Conservation (phyloP, 208 protist genomes). For the Herpetomonas samuelpessoai region DNA sequence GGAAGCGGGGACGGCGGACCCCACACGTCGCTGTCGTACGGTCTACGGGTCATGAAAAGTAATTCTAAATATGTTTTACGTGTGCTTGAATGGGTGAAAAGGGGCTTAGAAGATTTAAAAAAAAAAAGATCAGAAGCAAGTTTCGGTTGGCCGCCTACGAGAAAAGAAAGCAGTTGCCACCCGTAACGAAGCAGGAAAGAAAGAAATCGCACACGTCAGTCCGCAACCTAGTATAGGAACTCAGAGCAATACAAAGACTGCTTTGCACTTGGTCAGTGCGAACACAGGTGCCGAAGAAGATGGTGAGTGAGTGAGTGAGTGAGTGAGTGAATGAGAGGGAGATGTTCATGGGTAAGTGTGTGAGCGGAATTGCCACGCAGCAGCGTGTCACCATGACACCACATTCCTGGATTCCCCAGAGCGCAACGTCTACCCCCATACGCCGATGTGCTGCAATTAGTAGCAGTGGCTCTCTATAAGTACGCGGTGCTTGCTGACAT, state of each 20-base stretch:
- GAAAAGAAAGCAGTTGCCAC: too few relatives aligned
- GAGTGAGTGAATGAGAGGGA: slow-evolving; percentile 5
- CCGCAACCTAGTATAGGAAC: background rate
- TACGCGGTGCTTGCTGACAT: too few relatives aligned
- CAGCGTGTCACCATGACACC: too few relatives aligned
- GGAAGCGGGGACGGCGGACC: slow-evolving; percentile 38
- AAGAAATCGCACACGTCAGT: background rate
- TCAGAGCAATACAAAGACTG: background rate
- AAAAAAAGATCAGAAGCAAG: too few relatives aligned
- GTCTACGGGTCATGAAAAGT: background rate
- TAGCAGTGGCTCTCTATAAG: too few relatives aligned
- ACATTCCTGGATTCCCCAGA: too few relatives aligned
- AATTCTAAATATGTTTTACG: too few relatives aligned
- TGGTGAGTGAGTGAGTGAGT: background rate
- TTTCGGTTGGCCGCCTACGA: too few relatives aligned
- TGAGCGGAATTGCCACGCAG: slow-evolving; percentile 1
- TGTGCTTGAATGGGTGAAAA: too few relatives aligned
- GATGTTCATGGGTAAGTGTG: slow-evolving; percentile 9
- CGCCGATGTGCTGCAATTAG: too few relatives aligned
- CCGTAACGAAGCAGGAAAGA: background rate
- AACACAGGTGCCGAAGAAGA: slow-evolving; percentile 9
- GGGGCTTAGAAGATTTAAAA: too few relatives aligned
- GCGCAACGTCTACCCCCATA: too few relatives aligned
- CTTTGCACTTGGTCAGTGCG: slow-evolving; percentile 10
- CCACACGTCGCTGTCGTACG: slow-evolving; percentile 71